These are phyloP conservation scores for Cephalotrichum gorgonifer DNA, from an alignment of 2,329 filamentous ascomycete species.

Conservation along the genomic window DNA sequence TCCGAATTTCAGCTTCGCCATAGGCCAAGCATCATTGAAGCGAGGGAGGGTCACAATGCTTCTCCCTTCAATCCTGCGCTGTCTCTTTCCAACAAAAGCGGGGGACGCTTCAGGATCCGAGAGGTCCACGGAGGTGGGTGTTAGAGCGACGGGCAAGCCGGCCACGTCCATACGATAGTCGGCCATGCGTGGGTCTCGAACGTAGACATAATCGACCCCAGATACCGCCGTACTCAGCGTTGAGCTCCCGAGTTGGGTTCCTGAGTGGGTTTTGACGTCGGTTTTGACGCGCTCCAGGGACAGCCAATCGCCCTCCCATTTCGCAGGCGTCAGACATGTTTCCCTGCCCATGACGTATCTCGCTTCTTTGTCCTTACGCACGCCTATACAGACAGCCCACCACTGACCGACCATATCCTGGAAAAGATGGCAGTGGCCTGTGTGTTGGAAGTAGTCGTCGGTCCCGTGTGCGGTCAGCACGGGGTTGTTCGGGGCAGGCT, in stretches of 20 bases:
- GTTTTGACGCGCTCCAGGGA: slow-evolving; percentile 6
- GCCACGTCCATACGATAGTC: slow-evolving; percentile 6
- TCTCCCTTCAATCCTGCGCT: slow-evolving; percentile 2
- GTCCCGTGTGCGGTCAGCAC: slow-evolving; percentile 16
- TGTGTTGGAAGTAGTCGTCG: slow-evolving; percentile 12
- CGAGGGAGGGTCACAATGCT: background rate
- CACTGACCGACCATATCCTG: slow-evolving; percentile 11
- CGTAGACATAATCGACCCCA: slow-evolving; percentile 5
- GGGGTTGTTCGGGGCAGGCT: slow-evolving; percentile 19
- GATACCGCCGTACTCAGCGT: background rate
- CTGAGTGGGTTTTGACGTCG: background rate
- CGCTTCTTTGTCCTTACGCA: slow-evolving; percentile 9
- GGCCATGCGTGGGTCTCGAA: slow-evolving; percentile 7
- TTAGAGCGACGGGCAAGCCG: slow-evolving; percentile 1
- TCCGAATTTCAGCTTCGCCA: slow-evolving; percentile 8
- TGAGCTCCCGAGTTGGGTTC: background rate
- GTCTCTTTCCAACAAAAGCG: slow-evolving; percentile 10
- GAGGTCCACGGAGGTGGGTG: background rate
- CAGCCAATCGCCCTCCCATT: slow-evolving; percentile 18
- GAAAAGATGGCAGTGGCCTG: slow-evolving; percentile 14
- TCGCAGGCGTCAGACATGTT: slow-evolving; percentile 17
- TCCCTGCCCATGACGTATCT: slow-evolving; percentile 19
- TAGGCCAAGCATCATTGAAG: background rate
- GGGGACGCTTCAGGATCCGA: background rate
- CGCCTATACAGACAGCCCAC: slow-evolving; percentile 11